Conservation (phyloP, 164 flowering plant genomes). For the Umbilicus rupestris region DNA sequence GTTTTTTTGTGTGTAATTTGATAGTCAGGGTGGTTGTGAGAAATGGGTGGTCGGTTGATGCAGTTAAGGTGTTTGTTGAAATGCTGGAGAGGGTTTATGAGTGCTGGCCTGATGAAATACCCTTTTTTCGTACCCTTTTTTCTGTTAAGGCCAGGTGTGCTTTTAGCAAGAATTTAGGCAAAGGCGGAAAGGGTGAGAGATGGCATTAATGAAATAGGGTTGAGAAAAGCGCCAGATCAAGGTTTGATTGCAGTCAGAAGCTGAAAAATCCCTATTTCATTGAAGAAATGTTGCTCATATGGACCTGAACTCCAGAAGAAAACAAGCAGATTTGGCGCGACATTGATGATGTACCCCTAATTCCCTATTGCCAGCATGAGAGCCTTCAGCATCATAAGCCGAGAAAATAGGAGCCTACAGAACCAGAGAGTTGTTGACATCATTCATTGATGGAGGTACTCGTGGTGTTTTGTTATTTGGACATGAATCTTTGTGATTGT, state of each 20-base stretch:
- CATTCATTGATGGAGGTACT: neutral
- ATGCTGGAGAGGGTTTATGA: conserved; percentile 26
- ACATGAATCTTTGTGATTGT: neutral
- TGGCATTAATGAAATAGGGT: conserved; percentile 38
- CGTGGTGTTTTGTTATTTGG: neutral
- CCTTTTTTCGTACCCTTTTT: conserved; percentile 44
- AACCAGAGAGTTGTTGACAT: neutral
- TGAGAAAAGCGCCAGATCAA: conserved; percentile 50
- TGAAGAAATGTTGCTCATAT: neutral
- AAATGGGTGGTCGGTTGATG: conserved; percentile 22
- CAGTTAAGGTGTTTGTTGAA: conserved; percentile 31
- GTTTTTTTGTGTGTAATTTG: conserved; percentile 26
- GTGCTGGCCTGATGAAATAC: conserved; percentile 33
- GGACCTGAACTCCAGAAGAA: too few relatives aligned
- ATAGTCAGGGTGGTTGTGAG: conserved; percentile 35
- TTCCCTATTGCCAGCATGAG: neutral
- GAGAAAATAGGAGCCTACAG: neutral
- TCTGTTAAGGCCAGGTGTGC: conserved; percentile 48
- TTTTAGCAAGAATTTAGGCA: conserved; percentile 62
- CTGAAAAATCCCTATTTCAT: too few relatives aligned
- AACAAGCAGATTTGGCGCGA: too few relatives aligned
- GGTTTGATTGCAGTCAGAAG: conserved; percentile 37
- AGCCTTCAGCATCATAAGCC: neutral
- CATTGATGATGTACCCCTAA: neutral
- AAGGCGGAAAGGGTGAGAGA: conserved; percentile 44